Evolutionary conservation across 768 basidiomycete genomes (phyloP), one percentile per base, ranked within the genome.

Genomic region (Peribolospora kevripleyi): DNA sequence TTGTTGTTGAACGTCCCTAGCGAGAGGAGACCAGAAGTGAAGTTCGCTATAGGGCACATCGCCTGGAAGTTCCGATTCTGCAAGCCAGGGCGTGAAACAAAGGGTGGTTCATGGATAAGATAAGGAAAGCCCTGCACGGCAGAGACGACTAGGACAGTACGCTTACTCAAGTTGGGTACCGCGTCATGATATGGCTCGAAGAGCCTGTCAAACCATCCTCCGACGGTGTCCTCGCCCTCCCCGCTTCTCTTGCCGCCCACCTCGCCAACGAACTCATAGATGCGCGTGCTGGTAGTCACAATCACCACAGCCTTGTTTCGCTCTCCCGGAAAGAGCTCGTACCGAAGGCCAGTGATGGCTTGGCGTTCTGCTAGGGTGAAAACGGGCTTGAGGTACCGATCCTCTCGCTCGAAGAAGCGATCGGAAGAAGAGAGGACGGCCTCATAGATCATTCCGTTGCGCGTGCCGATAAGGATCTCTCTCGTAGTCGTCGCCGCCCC

Each of bases 11-110:
- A 14, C 50, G 43, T 46, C 57, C 52, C 57, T 64, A 50, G 69
- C 14, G 76, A 75, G 14, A 0, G 75, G 74, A 6, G 79, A 79
- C 63, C 74, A 90, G 59, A 85, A 79, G 57, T 83, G 80, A 36
- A 97, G 70, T 63, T 87, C 81, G 3, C 85, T 87, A 58, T 76
- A 70, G 36, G 42, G 14, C 53, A 77, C 66, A 56, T 80, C 74
- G 51, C 90, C 84, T 13, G 87, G 87, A 6, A 97, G 71, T 65
- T 95, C 91, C 58, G 90, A 86, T 70, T 86, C 87, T 88, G 68
- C 50, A 4, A 7, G 14, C 5, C 8, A 14, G 3, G 11, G 1
- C 9, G 2, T 3, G n/a, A 14, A 46, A 41, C 61, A 55, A 43
- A 57, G 47, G 55, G 71, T 59, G 69, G 64, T 54, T 25, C 48